phyloP scores from a whole-genome alignment of 345 rosid genomes.

The Alliaria petiolata region DNA sequence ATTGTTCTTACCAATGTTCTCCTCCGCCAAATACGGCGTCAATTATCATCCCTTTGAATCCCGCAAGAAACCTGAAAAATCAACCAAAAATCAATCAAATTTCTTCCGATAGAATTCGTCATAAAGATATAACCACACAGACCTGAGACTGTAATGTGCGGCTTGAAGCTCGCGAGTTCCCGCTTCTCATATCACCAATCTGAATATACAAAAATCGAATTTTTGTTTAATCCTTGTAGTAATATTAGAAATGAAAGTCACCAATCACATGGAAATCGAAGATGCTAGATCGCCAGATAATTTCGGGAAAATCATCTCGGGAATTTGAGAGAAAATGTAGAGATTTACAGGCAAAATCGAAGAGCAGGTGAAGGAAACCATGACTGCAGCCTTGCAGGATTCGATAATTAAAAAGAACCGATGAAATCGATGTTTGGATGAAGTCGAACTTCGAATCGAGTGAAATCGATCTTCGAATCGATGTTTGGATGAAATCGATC shows the following conservation, averaged over 20 bases:
- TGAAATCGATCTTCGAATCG: no score
- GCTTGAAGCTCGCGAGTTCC: constrained; percentile 16
- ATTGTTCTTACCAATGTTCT: constrained; percentile 50
- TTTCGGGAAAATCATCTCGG: no score
- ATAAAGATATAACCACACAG: no score
- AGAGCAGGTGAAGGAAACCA: no score
- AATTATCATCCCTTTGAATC: constrained; percentile 37
- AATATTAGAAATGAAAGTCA: background rate
- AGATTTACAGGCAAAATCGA: no score
- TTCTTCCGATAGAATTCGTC: background rate
- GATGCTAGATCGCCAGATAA: background rate
- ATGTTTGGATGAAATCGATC: no score
- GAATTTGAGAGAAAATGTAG: no score
- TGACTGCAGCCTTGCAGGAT: no score
- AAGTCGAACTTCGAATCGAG: no score
- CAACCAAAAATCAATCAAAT: background rate
- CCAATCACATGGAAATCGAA: background rate
- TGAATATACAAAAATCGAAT: constrained; percentile 18
- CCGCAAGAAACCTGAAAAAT: constrained; percentile 40
- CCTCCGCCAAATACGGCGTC: constrained; percentile 71
- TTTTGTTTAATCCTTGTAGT: background rate
- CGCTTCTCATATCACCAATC: constrained; percentile 32
- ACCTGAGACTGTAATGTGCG: no score
- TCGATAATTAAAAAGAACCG: no score
- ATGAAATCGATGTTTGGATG: no score